Percentiles rank a stretch among this genome's conserved stretches.
Evolutionary conservation across 352 stramenopile genomes (phyloP).

Genomic region (Phytopythium chamaehyphon): DNA sequence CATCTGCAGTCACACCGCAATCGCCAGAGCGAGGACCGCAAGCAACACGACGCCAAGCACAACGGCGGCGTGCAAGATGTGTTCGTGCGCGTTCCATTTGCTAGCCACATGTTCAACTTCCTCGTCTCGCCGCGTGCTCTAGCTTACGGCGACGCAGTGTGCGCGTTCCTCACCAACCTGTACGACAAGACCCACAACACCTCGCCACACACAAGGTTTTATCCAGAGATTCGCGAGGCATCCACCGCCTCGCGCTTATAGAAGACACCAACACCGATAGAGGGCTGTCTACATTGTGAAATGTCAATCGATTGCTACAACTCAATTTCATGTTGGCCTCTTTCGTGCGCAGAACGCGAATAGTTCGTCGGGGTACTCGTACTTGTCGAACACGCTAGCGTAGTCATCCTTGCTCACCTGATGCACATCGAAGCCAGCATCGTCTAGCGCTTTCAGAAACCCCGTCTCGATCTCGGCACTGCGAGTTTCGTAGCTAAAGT

Average conservation of each 20-base stretch:
- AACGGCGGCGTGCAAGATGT: constrained; percentile 41
- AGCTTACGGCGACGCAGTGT: constrained; percentile 48
- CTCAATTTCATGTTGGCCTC: constrained; percentile 4
- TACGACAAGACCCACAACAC: constrained; percentile 38
- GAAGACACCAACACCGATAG: background rate
- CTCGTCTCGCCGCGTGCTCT: constrained; percentile 48
- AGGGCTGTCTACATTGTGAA: constrained; percentile 14
- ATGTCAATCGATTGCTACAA: constrained; percentile 5
- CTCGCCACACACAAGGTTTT: constrained; percentile 20
- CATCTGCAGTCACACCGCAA: constrained; percentile 36
- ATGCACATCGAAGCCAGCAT: constrained; percentile 20
- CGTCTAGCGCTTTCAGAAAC: constrained; percentile 27
- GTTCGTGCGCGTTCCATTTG: constrained; percentile 46
- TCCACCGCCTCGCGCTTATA: constrained; percentile 2
- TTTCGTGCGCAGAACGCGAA: constrained; percentile 33
- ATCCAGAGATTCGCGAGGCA: constrained; percentile 7
- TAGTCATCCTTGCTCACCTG: constrained; percentile 15
- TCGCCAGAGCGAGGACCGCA: constrained; percentile 15
- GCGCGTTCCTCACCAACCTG: constrained; percentile 50
- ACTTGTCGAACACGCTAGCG: constrained; percentile 17
- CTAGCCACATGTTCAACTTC: constrained; percentile 65
- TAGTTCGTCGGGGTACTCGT: constrained; percentile 39
- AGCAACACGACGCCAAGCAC: constrained; percentile 14
- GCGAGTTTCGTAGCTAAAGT: constrained; percentile 44
- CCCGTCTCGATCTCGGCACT: constrained; percentile 30